Percentiles rank a stretch among this genome's conserved stretches.
These are phyloP conservation scores for Solanum acaule DNA, from an alignment of 257 asterid genomes.

Conservation along the genomic window DNA sequence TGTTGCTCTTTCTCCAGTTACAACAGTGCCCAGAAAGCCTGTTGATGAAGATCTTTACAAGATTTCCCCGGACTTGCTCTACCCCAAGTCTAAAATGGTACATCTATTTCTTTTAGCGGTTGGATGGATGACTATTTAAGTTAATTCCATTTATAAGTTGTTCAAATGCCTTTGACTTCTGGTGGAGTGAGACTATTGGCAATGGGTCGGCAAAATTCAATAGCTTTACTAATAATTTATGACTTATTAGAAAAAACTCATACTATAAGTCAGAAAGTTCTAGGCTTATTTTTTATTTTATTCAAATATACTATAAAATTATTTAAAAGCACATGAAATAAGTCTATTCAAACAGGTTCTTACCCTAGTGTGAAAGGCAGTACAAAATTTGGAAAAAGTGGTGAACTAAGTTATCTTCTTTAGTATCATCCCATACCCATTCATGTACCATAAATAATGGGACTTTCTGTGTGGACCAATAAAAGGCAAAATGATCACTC, in stretches of 20 bases:
- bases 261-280: too few species aligned
- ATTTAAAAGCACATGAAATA: neutral
- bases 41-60: conserved; percentile 79
- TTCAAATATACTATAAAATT: too few species aligned
- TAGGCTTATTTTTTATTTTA: too few species aligned
- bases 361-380: neutral
- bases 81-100: conserved; percentile 39
- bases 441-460: neutral
- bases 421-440: neutral
- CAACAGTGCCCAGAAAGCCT: conserved; percentile 43
- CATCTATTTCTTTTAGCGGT: neutral
- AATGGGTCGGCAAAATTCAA: too few species aligned
- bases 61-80: conserved; percentile 65
- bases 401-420: too few species aligned
- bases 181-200: too few species aligned
- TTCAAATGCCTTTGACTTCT: too few species aligned
- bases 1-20: neutral
- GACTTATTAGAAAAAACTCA: too few species aligned
- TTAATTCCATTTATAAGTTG: too few species aligned
- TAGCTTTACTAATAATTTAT: too few species aligned
- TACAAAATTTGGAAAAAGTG: neutral
- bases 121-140: neutral
- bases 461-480: neutral
- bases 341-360: too few species aligned
- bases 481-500: neutral